Conservation (phyloP, 495 filamentous ascomycete species). For the Schizothecium vesticola region DNA sequence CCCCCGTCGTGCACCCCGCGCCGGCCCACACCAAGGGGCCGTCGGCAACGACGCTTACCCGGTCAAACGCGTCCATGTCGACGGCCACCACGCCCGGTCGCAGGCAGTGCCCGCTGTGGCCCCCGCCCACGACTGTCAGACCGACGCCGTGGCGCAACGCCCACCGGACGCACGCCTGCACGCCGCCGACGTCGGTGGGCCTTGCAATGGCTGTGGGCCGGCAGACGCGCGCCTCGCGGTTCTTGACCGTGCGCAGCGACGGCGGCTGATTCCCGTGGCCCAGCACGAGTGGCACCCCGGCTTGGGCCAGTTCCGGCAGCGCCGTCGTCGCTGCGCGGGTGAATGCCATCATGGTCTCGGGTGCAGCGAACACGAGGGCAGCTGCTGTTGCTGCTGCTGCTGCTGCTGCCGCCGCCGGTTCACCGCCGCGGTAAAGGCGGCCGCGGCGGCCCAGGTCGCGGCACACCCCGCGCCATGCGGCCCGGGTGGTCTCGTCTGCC, state of each 20-base stretch:
- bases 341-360: constrained; percentile 50
- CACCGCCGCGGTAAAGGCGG: too few relatives aligned
- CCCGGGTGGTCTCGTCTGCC: constrained; percentile 33
- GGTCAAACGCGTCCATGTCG: constrained; percentile 54
- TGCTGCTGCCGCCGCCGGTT: constrained; percentile 16
- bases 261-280: too few relatives aligned
- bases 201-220: constrained; percentile 40
- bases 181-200: constrained; percentile 46
- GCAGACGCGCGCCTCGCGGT: constrained; percentile 45
- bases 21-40: constrained; percentile 45
- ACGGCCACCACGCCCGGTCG: constrained; percentile 50
- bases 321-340: constrained; percentile 40
- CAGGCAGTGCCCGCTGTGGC: constrained; percentile 57
- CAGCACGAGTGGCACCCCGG: constrained; percentile 42
- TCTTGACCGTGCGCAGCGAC: constrained; percentile 41
- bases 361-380: constrained; percentile 49
- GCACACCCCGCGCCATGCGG: constrained; percentile 49
- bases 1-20: constrained; percentile 51
- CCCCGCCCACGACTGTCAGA: constrained; percentile 53
- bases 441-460: constrained; percentile 43
- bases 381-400: constrained; percentile 12
- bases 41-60: constrained; percentile 42
- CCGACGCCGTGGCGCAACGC: constrained; percentile 46
- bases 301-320: constrained; percentile 42
- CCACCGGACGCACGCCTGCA: constrained; percentile 57